These are phyloP conservation scores for Rhodotorula sp. DNA, from an alignment of 1,284 basidiomycete species.

Conservation along the genomic window DNA sequence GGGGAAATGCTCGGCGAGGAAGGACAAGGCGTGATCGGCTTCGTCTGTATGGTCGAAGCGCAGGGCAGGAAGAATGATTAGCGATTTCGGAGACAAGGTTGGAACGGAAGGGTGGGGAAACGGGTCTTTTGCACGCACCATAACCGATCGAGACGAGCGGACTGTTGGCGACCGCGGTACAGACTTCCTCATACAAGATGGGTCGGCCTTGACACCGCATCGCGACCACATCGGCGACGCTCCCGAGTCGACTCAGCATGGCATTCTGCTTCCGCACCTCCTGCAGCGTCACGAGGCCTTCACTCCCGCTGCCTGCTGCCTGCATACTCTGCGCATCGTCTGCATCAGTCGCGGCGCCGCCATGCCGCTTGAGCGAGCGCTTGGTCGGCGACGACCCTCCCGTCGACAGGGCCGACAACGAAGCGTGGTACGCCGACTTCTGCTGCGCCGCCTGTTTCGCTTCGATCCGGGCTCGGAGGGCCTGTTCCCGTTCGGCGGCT, in stretches of 20 bases:
- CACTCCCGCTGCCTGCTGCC: not conserved
- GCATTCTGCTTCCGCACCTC: slow-evolving; percentile 31
- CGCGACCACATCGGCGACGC: slow-evolving; percentile 37
- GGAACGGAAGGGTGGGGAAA: not conserved
- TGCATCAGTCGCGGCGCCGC: not conserved
- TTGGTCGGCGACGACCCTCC: slow-evolving; percentile 27
- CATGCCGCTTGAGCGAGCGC: slow-evolving; percentile 28
- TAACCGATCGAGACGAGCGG: slow-evolving; percentile 30
- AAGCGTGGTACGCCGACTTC: slow-evolving; percentile 29
- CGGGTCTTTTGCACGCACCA: slow-evolving; percentile 11
- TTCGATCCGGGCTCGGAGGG: slow-evolving; percentile 27
- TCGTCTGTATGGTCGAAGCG: slow-evolving; percentile 17
- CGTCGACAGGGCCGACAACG: slow-evolving; percentile 23
- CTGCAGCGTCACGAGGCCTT: slow-evolving; percentile 1
- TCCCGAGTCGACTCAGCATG: slow-evolving; percentile 33
- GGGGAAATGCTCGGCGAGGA: slow-evolving; percentile 31
- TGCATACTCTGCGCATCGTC: not conserved
- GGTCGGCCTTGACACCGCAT: slow-evolving; percentile 26
- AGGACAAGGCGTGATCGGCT: slow-evolving; percentile 25
- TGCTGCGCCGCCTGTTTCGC: slow-evolving; percentile 29
- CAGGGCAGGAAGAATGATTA: not conserved
- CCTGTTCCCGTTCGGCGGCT: slow-evolving; percentile 20
- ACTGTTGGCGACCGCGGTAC: slow-evolving; percentile 29
- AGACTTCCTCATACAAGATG: slow-evolving; percentile 33
- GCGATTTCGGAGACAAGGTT: not conserved